Evolutionary conservation across 352 stramenopile genomes (phyloP).

Genomic region (Phytophthora citrophthora): DNA sequence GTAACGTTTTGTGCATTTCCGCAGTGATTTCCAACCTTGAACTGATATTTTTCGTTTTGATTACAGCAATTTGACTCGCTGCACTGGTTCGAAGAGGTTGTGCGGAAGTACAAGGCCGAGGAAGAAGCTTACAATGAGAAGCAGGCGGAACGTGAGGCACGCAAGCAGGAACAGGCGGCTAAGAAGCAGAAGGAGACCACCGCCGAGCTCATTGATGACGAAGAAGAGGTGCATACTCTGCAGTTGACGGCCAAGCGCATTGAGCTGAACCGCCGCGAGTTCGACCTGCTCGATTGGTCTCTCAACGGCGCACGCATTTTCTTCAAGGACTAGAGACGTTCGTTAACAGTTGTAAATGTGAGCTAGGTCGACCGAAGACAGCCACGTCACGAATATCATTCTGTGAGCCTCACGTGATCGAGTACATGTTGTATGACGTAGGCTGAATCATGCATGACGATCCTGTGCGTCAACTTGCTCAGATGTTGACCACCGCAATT

Average conservation of each 20-base stretch:
- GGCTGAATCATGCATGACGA: background rate
- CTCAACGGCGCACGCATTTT: slow-evolving; percentile 92
- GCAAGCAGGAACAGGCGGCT: slow-evolving; percentile 77
- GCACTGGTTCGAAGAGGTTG: slow-evolving; percentile 92
- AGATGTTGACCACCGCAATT: background rate
- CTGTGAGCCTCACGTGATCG: background rate
- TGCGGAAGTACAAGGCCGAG: slow-evolving; percentile 86
- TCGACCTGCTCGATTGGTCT: slow-evolving; percentile 91
- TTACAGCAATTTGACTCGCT: slow-evolving; percentile 84
- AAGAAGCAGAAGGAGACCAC: slow-evolving; percentile 88
- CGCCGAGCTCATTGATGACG: slow-evolving; percentile 84
- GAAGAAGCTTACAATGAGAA: slow-evolving; percentile 85
- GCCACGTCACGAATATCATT: slow-evolving; percentile 3
- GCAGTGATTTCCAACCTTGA: background rate
- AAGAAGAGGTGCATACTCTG: slow-evolving; percentile 88
- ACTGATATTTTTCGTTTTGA: slow-evolving; percentile 6
- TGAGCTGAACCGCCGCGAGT: slow-evolving; percentile 87
- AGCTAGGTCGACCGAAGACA: slow-evolving; percentile 28
- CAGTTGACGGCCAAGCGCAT: slow-evolving; percentile 90
- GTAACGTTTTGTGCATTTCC: slow-evolving; percentile 32
- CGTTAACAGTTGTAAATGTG: background rate
- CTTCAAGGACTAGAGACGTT: slow-evolving; percentile 80
- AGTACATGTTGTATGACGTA: background rate
- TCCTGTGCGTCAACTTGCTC: background rate
- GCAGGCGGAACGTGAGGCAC: slow-evolving; percentile 78